These are phyloP conservation scores for Globisporangium barbulae DNA, from an alignment of 352 stramenopile genomes.

Conservation along the genomic window DNA sequence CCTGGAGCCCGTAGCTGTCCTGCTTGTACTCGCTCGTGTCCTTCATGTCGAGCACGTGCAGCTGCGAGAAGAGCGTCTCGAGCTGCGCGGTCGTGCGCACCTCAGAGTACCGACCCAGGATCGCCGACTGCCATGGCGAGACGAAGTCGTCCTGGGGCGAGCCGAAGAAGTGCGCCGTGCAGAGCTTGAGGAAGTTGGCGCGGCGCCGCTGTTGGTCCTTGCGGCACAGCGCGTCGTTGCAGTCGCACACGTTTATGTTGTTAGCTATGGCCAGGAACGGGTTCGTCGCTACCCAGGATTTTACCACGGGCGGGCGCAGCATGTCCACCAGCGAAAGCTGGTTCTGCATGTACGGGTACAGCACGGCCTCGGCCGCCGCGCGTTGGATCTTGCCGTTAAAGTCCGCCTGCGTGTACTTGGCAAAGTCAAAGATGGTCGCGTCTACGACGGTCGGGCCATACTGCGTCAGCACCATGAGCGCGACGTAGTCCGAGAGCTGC, in stretches of 20 bases:
- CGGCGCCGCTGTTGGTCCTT: slow-evolving; percentile 14
- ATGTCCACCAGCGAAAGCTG: slow-evolving; percentile 22
- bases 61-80: slow-evolving; percentile 25
- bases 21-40: slow-evolving; percentile 30
- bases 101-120: slow-evolving; percentile 24
- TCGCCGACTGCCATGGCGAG: slow-evolving; percentile 25
- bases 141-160: slow-evolving; percentile 28
- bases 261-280: slow-evolving; percentile 18
- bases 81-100: slow-evolving; percentile 19
- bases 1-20: slow-evolving; percentile 36
- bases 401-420: slow-evolving; percentile 18
- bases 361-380: slow-evolving; percentile 17
- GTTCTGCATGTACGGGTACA: slow-evolving; percentile 11
- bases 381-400: slow-evolving; percentile 24
- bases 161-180: slow-evolving; percentile 25
- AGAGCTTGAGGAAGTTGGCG: slow-evolving; percentile 24
- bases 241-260: slow-evolving; percentile 8
- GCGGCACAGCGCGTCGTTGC: not conserved
- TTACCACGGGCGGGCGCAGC: slow-evolving; percentile 10
- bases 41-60: slow-evolving; percentile 29
- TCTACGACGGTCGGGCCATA: slow-evolving; percentile 19
- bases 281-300: slow-evolving; percentile 2
- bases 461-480: slow-evolving; percentile 15
- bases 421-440: slow-evolving; percentile 18
- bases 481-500: slow-evolving; percentile 17